Evolutionary conservation across 164 flowering plant species (phyloP).

Genomic region (Aristolochia contorta): DNA sequence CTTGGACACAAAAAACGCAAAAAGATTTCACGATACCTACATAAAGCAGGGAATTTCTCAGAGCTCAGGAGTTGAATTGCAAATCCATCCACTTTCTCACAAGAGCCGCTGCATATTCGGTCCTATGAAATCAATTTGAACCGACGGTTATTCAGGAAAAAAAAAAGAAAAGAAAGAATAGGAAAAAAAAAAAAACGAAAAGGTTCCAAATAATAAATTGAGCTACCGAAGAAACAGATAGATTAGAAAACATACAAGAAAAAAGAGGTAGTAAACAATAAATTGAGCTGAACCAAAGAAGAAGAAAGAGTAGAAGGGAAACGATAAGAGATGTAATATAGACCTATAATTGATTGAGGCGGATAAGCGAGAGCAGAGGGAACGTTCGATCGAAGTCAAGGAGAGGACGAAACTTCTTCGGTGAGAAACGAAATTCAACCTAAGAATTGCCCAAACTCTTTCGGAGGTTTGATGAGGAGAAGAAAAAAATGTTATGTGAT

Average conservation of each 20-base stretch:
- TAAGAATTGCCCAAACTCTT: too few species aligned
- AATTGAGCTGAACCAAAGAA: background rate
- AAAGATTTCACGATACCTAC: too few species aligned
- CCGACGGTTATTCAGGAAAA: background rate
- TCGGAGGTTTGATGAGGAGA: background rate
- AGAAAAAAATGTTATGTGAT: background rate
- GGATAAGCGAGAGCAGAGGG: background rate
- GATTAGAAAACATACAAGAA: too few species aligned
- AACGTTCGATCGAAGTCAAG: background rate
- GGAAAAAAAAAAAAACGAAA: background rate
- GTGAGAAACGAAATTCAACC: background rate
- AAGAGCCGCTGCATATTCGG: background rate
- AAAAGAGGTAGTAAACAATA: background rate
- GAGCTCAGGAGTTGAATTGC: too few species aligned
- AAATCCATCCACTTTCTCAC: too few species aligned
- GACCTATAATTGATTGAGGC: background rate
- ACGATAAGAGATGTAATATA: background rate
- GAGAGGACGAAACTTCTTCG: background rate
- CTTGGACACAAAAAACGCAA: too few species aligned
- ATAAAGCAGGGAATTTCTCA: too few species aligned
- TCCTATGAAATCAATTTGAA: background rate
- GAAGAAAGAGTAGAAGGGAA: background rate
- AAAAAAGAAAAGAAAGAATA: background rate
- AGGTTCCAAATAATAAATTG: too few species aligned
- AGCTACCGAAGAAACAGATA: too few species aligned